A percentile compares a stretch with the other conserved stretches of the same genome.
phyloP scores from a whole-genome alignment of 1,284 basidiomycete species.

The Melampsora abietis-canadensis region DNA sequence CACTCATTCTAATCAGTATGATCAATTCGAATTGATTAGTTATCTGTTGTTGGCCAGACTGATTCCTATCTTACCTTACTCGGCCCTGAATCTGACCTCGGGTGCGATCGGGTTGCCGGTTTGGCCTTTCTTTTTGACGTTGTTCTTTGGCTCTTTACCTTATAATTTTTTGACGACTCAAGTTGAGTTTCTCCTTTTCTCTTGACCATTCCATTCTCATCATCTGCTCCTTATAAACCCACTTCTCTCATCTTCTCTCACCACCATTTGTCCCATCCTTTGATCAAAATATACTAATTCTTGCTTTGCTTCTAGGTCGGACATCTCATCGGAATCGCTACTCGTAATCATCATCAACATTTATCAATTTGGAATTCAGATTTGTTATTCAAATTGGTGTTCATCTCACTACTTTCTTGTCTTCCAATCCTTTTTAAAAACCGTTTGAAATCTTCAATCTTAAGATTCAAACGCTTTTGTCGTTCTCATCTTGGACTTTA shows the following conservation, averaged over 20 bases:
- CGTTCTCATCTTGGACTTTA: too few relatives aligned
- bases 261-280: background rate
- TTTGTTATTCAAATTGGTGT: too few relatives aligned
- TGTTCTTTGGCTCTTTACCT: constrained; percentile 50
- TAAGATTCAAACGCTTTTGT: too few relatives aligned
- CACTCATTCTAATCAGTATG: constrained; percentile 34
- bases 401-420: too few relatives aligned
- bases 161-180: constrained; percentile 50
- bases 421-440: too few relatives aligned
- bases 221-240: background rate
- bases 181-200: constrained; percentile 8
- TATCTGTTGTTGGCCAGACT: constrained; percentile 37
- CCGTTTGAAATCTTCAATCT: too few relatives aligned
- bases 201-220: background rate
- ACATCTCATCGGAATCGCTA: too few relatives aligned
- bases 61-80: constrained; percentile 40
- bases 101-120: constrained; percentile 51
- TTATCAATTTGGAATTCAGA: too few relatives aligned
- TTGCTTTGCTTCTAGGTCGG: too few relatives aligned
- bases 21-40: constrained; percentile 47
- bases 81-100: constrained; percentile 47
- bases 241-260: background rate
- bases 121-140: constrained; percentile 49
- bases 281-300: background rate
- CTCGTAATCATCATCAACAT: too few relatives aligned